Evolutionary conservation across 257 asterid genomes (phyloP), one percentile per base, ranked within the genome.

Genomic region (Ophiorrhiza pumila): DNA sequence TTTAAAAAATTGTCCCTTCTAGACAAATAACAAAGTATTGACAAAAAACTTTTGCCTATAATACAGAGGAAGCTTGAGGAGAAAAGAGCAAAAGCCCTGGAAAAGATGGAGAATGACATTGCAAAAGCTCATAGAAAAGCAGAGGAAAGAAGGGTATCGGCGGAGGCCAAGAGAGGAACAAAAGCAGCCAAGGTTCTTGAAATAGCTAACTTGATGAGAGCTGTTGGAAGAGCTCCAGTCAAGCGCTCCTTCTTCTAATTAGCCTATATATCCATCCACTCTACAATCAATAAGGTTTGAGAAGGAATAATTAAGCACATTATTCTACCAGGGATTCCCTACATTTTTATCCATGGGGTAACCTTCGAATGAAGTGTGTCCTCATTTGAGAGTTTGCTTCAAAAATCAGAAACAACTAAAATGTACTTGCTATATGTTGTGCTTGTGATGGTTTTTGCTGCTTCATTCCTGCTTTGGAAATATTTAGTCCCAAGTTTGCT

Each of bases 51-150:
- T 7, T 46, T 59, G 22, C 47, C 14, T 50, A 4, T 52, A n/a
- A n/a, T 57, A 76, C 64, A 91, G 97, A 92, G 98, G 78, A 88
- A 90, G 78, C 82, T 90, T 22, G 98, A 92, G 82, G 96, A 88
- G 87, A 92, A 87, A 74, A 87, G 90, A 58, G 94, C 89, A 68
- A 91, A 77, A 85, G 98, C 97, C 59, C 80, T 82, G 1, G 98
- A 93, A 68, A 93, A 83, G 74, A 93, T 93, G 98, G 91, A 89
- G 73, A 93, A 93, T 52, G 95, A 90, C 52, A 81, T 90, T 25
- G 98, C 98, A n/a, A 89, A 90, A 83, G 96, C 98, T 7, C 86
- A 77, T 3, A 84, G 97, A 74, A 93, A 89, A 84, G 95, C 97
- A 74, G 98, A 93, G 83, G 98, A 93, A 55, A 89, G 85, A 47